phyloP scores from a whole-genome alignment of 2,329 filamentous ascomycete genomes.

The Colletotrichum sansevieriae region DNA sequence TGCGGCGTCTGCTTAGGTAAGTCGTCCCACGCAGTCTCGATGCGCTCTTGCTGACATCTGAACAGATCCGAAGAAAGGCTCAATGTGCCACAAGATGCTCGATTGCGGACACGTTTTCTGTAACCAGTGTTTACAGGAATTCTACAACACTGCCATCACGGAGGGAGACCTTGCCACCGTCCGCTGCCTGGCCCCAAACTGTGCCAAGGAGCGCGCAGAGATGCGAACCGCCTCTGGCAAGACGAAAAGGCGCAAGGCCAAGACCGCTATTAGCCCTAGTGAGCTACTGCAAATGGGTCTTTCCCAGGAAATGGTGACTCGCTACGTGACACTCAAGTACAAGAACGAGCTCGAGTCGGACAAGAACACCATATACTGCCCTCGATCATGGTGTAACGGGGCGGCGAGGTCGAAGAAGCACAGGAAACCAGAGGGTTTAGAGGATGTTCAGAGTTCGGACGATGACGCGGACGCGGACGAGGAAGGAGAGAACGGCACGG shows the following conservation, averaged over 20 bases:
- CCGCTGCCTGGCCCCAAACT: slow-evolving; percentile 83
- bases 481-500: slow-evolving; percentile 47
- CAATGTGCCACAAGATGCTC: slow-evolving; percentile 82
- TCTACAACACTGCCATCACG: slow-evolving; percentile 88
- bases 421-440: slow-evolving; percentile 76
- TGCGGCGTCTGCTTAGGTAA: slow-evolving; percentile 85
- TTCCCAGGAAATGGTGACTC: slow-evolving; percentile 78
- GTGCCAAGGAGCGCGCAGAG: slow-evolving; percentile 72
- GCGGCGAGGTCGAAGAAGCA: slow-evolving; percentile 83
- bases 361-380: slow-evolving; percentile 92
- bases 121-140: slow-evolving; percentile 85
- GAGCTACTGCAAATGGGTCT: slow-evolving; percentile 86
- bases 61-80: slow-evolving; percentile 88
- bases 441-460: slow-evolving; percentile 66
- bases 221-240: slow-evolving; percentile 45
- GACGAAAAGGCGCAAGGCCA: slow-evolving; percentile 68
- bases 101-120: slow-evolving; percentile 95
- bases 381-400: slow-evolving; percentile 91
- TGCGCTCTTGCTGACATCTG: slow-evolving; percentile 41
- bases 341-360: slow-evolving; percentile 94
- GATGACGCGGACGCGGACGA: slow-evolving; percentile 65
- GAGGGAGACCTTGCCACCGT: slow-evolving; percentile 86
- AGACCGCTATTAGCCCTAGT: slow-evolving; percentile 80
- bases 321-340: slow-evolving; percentile 91
- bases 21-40: slow-evolving; percentile 35